Percentiles rank a stretch among this genome's conserved stretches.
phyloP scores from a whole-genome alignment of 768 basidiomycete genomes.

The Kwoniella sp. region DNA sequence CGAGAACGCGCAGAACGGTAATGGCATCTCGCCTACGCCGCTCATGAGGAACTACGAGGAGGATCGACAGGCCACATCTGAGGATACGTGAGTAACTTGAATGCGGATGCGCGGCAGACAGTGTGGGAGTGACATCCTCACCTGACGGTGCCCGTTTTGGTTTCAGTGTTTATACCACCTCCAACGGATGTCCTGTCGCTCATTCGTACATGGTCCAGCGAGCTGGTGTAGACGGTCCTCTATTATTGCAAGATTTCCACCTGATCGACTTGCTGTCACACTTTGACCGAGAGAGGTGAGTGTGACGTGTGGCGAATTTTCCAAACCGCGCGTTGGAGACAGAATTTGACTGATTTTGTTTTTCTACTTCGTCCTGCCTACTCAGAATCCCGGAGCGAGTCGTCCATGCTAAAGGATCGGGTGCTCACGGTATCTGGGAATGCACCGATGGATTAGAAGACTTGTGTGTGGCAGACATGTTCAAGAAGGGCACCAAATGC shows the following conservation, averaged over 20 bases:
- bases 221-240: conserved; percentile 73
- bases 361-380: not conserved
- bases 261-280: conserved; percentile 87
- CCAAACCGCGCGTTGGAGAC: too few relatives aligned
- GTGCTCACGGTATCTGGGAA: conserved; percentile 59
- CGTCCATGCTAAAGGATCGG: conserved; percentile 67
- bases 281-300: conserved; percentile 58
- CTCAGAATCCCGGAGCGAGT: conserved; percentile 57
- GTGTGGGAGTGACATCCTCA: not conserved
- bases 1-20: conserved; percentile 16
- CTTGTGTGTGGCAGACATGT: conserved; percentile 56
- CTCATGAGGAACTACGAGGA: conserved; percentile 32
- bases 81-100: conserved; percentile 32
- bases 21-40: conserved; percentile 16
- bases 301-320: not conserved
- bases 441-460: conserved; percentile 57
- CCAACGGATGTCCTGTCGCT: conserved; percentile 69
- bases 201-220: conserved; percentile 70
- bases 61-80: conserved; percentile 40
- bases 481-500: conserved; percentile 56
- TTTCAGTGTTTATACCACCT: conserved; percentile 70
- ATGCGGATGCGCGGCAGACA: not conserved
- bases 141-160: not conserved
- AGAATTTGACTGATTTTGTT: not conserved
- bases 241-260: conserved; percentile 72